These are phyloP conservation scores for Fusarium succisae DNA, from an alignment of 2,329 filamentous ascomycete species.

Conservation along the genomic window DNA sequence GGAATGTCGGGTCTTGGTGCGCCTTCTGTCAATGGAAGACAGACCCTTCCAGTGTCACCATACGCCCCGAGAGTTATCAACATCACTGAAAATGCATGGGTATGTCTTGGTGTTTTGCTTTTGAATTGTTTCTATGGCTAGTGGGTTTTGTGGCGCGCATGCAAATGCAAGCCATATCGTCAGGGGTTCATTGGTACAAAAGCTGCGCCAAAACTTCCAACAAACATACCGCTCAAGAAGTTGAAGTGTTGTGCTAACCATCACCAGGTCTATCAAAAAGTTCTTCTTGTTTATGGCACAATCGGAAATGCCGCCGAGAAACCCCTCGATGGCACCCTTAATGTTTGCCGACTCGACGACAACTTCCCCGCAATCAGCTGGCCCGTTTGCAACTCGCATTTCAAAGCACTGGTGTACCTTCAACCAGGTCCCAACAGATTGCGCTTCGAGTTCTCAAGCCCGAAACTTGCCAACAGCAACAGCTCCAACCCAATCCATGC, in stretches of 20 bases:
- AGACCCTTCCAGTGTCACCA: conserved; percentile 72
- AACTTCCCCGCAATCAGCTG: conserved; percentile 83
- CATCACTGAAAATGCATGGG: conserved; percentile 84
- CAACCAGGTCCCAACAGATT: conserved; percentile 89
- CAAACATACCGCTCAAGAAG: not conserved
- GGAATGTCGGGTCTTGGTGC: conserved; percentile 71
- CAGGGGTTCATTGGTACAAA: conserved; percentile 20
- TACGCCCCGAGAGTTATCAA: conserved; percentile 85
- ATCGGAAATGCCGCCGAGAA: conserved; percentile 77
- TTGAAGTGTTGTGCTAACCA: conserved; percentile 36
- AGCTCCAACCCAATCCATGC: conserved; percentile 77
- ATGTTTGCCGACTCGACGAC: conserved; percentile 84
- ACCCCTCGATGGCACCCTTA: conserved; percentile 80
- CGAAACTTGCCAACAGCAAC: conserved; percentile 77
- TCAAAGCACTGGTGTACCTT: conserved; percentile 92
- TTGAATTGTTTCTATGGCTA: conserved; percentile 5
- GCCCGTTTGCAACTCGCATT: conserved; percentile 89
- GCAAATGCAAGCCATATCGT: conserved; percentile 20
- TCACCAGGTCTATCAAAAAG: conserved; percentile 86
- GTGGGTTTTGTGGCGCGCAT: conserved; percentile 15
- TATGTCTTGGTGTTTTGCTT: conserved; percentile 57
- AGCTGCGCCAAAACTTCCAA: conserved; percentile 11
- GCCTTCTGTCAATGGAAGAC: conserved; percentile 63
- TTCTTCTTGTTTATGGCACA: conserved; percentile 82
- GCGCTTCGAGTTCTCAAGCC: conserved; percentile 86